Percentiles rank a stretch among this genome's conserved stretches.
phyloP scores from a whole-genome alignment of 306 rosid genomes.

The Acacia melanoxylon region DNA sequence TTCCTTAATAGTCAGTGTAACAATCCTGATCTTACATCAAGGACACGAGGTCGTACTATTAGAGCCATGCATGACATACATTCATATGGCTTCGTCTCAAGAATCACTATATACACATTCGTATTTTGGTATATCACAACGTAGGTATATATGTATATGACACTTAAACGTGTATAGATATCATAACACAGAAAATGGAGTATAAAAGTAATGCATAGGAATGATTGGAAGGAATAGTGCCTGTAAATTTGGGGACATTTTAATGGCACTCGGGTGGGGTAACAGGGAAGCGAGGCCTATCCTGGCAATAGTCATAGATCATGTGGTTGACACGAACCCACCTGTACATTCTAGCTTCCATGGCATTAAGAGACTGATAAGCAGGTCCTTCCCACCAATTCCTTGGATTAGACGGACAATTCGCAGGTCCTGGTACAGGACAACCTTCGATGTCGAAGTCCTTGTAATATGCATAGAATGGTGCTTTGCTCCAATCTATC shows the following conservation, averaged over 20 bases:
- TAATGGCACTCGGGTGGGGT: slow-evolving; percentile 79
- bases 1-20: too few species aligned
- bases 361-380: slow-evolving; percentile 57
- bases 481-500: slow-evolving; percentile 91
- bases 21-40: too few species aligned
- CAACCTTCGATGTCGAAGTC: slow-evolving; percentile 95
- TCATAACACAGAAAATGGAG: neutral
- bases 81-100: slow-evolving; percentile 2
- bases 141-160: neutral
- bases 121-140: neutral
- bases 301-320: slow-evolving; percentile 83
- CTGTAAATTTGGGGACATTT: neutral
- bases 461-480: slow-evolving; percentile 75
- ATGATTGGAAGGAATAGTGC: neutral
- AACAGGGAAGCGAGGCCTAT: slow-evolving; percentile 60
- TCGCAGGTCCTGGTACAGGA: slow-evolving; percentile 61
- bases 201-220: neutral
- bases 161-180: neutral
- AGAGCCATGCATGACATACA: neutral
- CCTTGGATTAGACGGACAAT: slow-evolving; percentile 57
- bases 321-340: slow-evolving; percentile 94
- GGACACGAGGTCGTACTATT: neutral
- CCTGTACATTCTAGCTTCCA: slow-evolving; percentile 56
- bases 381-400: slow-evolving; percentile 91
- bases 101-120: slow-evolving; percentile 2